Evolutionary conservation across 2,329 filamentous ascomycete genomes (phyloP).

Genomic region (Colletotrichum kahawae): DNA sequence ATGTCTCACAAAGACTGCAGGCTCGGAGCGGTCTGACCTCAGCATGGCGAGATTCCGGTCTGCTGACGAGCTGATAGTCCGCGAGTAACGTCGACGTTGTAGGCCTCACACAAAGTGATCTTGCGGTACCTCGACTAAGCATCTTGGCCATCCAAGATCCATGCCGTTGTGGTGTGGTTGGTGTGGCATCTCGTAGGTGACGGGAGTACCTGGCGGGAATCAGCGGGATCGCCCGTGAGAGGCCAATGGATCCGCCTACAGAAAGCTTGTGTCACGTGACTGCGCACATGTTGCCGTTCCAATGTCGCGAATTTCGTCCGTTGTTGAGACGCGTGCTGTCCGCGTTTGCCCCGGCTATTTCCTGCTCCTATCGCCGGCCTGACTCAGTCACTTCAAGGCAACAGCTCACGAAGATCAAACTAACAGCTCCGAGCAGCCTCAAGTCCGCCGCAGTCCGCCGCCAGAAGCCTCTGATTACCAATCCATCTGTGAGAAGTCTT

Average conservation of each 20-base stretch:
- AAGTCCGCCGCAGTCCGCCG: not conserved
- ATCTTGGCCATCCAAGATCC: not conserved
- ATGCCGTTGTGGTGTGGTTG: not conserved
- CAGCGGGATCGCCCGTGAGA: conserved; percentile 5
- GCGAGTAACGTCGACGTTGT: not conserved
- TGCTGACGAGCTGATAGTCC: conserved; percentile 2
- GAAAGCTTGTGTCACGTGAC: not conserved
- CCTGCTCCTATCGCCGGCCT: not conserved
- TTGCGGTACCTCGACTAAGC: not conserved
- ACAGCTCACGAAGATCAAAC: not conserved
- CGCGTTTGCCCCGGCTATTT: not conserved
- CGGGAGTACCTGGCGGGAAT: conserved; percentile 9
- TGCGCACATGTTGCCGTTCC: not conserved
- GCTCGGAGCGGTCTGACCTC: conserved; percentile 17
- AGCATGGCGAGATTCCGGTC: not conserved
- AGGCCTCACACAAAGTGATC: not conserved
- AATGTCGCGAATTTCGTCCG: not conserved
- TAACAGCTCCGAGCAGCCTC: not conserved
- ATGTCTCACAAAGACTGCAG: conserved; percentile 15
- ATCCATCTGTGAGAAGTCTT: not conserved
- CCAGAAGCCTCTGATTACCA: not conserved
- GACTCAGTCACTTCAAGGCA: conserved; percentile 11
- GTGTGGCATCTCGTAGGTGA: not conserved
- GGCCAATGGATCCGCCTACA: not conserved
- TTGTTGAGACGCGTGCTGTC: not conserved